phyloP scores from a whole-genome alignment of 371 early-diverging fungal genomes.

The Apophysomyces elegans region DNA sequence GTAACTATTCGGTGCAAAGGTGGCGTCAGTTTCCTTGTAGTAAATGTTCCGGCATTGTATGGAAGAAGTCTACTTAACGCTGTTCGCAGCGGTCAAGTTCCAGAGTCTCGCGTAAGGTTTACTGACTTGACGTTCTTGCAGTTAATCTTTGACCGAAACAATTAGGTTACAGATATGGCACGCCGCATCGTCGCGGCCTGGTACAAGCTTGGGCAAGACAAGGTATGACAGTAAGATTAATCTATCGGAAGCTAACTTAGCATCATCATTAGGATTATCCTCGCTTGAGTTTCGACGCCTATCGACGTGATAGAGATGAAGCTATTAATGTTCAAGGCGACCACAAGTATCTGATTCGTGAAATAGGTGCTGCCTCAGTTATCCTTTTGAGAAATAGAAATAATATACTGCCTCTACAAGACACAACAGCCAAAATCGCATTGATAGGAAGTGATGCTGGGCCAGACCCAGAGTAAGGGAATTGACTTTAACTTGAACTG shows the following conservation, averaged over 20 bases:
- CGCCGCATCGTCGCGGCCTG: conserved; percentile 57
- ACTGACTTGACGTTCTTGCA: not conserved
- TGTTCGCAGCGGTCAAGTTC: conserved; percentile 28
- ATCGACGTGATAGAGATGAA: conserved; percentile 13
- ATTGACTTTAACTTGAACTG: not conserved
- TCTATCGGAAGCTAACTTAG: not conserved
- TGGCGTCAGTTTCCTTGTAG: not conserved
- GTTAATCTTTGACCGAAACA: not conserved
- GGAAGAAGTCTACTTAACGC: conserved; percentile 35
- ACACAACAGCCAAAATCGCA: conserved; percentile 30
- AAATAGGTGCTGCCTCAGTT: conserved; percentile 41
- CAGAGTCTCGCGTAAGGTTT: conserved; percentile 28
- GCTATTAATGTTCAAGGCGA: conserved; percentile 38
- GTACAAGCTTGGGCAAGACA: conserved; percentile 47
- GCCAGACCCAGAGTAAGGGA: conserved; percentile 18
- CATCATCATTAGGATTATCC: conserved; percentile 34
- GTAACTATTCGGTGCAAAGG: not conserved
- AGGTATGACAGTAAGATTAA: not conserved
- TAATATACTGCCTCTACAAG: conserved; percentile 33
- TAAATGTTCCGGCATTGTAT: not conserved
- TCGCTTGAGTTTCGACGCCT: conserved; percentile 27
- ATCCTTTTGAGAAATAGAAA: conserved; percentile 44
- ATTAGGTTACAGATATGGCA: conserved; percentile 56
- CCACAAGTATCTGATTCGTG: conserved; percentile 32
- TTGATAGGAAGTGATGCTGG: conserved; percentile 56